These are phyloP conservation scores for Monascus purpureus DNA, from an alignment of 495 filamentous ascomycete genomes.

Conservation along the genomic window DNA sequence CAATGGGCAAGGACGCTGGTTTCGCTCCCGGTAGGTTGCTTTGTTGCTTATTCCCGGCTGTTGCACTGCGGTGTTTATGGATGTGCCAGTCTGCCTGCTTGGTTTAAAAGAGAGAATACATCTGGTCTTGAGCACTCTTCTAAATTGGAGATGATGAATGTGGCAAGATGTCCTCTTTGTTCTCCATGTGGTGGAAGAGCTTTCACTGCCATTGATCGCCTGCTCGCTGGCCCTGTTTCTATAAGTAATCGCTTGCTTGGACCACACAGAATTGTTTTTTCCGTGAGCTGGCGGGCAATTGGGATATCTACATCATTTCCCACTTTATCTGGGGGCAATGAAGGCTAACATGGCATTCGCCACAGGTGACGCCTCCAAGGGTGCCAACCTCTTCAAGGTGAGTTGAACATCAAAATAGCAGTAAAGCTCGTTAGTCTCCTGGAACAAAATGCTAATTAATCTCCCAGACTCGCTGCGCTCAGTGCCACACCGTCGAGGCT, in stretches of 20 bases:
- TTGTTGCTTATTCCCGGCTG: not conserved
- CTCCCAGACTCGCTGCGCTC: constrained; percentile 75
- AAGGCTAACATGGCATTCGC: constrained; percentile 14
- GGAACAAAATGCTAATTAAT: constrained; percentile 6
- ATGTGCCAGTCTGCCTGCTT: no score
- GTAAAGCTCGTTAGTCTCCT: not conserved
- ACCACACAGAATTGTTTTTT: not conserved
- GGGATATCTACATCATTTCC: no score
- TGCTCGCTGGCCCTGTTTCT: constrained; percentile 1
- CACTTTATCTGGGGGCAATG: no score
- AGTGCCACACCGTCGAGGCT: constrained; percentile 89
- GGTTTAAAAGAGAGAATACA: no score
- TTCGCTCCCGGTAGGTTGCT: constrained; percentile 31
- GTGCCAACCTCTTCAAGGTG: constrained; percentile 95
- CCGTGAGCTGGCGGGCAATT: no score
- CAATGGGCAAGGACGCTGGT: constrained; percentile 32
- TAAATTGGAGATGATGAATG: not conserved
- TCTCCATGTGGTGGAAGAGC: not conserved
- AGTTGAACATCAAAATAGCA: constrained; percentile 2
- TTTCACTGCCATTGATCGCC: not conserved
- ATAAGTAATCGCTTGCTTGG: not conserved
- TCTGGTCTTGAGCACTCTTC: no score
- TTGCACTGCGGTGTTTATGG: no score
- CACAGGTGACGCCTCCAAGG: constrained; percentile 87
- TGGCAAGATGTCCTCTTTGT: not conserved